phyloP scores from a whole-genome alignment of 2,329 filamentous ascomycete species.

The Shiraia sp. region DNA sequence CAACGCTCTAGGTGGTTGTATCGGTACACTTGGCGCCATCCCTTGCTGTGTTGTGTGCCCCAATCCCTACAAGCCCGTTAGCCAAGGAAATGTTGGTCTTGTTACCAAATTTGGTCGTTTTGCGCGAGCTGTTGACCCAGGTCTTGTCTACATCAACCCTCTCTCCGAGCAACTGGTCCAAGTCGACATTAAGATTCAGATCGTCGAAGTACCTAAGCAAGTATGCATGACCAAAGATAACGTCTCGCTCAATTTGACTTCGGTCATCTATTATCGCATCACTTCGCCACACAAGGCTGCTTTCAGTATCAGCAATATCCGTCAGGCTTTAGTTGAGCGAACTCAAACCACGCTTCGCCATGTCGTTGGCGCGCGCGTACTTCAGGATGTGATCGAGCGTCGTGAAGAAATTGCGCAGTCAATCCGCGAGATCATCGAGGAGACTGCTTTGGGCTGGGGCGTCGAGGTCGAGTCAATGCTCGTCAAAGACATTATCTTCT shows the following conservation, averaged over 20 bases:
- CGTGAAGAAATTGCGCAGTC: slow-evolving; percentile 95
- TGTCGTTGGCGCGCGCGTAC: slow-evolving; percentile 90
- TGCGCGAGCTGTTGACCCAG: slow-evolving; percentile 93
- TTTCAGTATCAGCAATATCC: slow-evolving; percentile 93
- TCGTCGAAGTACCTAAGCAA: slow-evolving; percentile 93
- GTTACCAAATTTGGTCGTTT: slow-evolving; percentile 96
- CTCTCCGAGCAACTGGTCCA: slow-evolving; percentile 87
- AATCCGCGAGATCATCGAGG: slow-evolving; percentile 96
- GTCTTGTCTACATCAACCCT: slow-evolving; percentile 96
- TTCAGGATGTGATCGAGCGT: slow-evolving; percentile 98
- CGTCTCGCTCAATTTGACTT: slow-evolving; percentile 88
- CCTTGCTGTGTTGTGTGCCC: slow-evolving; percentile 92
- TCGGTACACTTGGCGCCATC: slow-evolving; percentile 82
- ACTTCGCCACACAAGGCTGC: slow-evolving; percentile 93
- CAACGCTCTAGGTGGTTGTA: slow-evolving; percentile 70
- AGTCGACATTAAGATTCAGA: slow-evolving; percentile 99
- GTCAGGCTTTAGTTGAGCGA: slow-evolving; percentile 94
- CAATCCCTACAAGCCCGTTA: slow-evolving; percentile 92
- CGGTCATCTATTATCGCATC: slow-evolving; percentile 99
- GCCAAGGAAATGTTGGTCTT: slow-evolving; percentile 91
- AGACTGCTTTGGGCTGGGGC: slow-evolving; percentile 91
- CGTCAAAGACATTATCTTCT: slow-evolving; percentile 99
- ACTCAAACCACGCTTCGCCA: slow-evolving; percentile 97
- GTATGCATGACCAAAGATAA: slow-evolving; percentile 99
- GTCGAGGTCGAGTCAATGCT: slow-evolving; percentile 97